Base-by-base conservation (phyloP, 208 protist species). In the Dictyostelium gargantuum region DNA sequence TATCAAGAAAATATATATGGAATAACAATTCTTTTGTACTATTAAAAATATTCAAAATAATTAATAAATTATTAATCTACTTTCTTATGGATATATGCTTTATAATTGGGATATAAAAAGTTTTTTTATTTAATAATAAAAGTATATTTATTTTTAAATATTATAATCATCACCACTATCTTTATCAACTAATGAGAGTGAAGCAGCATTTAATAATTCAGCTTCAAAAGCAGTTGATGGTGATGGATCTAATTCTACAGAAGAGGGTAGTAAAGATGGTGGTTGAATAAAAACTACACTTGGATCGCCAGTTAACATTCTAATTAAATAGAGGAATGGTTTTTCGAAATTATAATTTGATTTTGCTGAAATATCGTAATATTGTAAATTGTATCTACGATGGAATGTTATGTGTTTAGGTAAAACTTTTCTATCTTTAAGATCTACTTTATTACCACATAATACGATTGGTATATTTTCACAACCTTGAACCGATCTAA, bases 281-380 rank as follows among this genome's bases (percentile, higher is more conserved):
- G 75, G 96, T 96, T 98, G 93, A 32, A 97, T 92, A 3, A 95
- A 58, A 32, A 21, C n/a, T 35, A 95, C 46, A 40, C 56, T 74
- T 32, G 74, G 74, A 21, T 74, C 15, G 29, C 99, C 99, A 82
- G 96, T 96, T 35, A 99, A 97, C 94, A 98, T 98, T 95, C 99
- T 98, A 48, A 98, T 98, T 23, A 99, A 97, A 98, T 98, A 99
- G 35, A 99, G 96, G 96, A 99, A 99, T 40, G 99, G 99, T 97
- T 99, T 99, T 97, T 99, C 99, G 94, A 99, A 99, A 96, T 99
- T 99, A 98, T 99, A 99, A 97, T 99, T 99, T 50, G 98, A 99
- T 96, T 99, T 99, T 85, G 99, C 99, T 23, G 98, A 99, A 92
- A 99, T 99, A 92, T 99, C 99, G 95, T 99, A 99, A 97, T 99